These are phyloP conservation scores for Strombidium stylifer DNA, from an alignment of 73 alveolate genomes.

Conservation along the genomic window DNA sequence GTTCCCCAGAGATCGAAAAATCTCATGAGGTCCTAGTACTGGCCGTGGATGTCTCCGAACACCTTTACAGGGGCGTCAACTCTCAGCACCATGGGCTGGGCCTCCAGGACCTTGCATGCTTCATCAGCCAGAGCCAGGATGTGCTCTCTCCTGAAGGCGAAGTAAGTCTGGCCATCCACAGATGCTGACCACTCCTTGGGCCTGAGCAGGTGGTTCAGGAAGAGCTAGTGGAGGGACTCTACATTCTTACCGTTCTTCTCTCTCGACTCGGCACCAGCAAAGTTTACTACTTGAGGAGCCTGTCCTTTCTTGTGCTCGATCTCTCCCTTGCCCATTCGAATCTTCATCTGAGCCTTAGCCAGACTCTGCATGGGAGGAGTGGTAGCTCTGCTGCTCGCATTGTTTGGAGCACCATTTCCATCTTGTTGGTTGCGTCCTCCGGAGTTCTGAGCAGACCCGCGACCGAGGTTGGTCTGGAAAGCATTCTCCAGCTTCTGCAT, in stretches of 20 bases:
- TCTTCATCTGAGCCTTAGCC: constrained; percentile 1
- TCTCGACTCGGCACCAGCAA: background rate
- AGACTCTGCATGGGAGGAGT: constrained; percentile 38
- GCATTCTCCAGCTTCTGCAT: constrained; percentile 36
- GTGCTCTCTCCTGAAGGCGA: constrained; percentile 74
- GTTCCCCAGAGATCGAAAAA: constrained; percentile 93
- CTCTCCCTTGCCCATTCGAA: background rate
- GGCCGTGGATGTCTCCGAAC: constrained; percentile 98
- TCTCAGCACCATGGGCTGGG: constrained; percentile 88
- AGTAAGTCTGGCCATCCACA: constrained; percentile 37
- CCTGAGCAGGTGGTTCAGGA: constrained; percentile 74
- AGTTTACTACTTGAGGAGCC: background rate
- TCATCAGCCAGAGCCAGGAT: constrained; percentile 81
- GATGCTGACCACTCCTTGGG: constrained; percentile 80
- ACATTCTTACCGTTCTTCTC: constrained; percentile 7
- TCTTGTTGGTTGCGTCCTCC: background rate
- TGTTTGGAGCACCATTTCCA: background rate
- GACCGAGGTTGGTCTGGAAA: no score
- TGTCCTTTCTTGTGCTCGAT: background rate
- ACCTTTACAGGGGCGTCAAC: constrained; percentile 94
- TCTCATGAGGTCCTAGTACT: constrained; percentile 97
- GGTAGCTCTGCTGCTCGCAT: constrained; percentile 1
- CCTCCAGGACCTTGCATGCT: constrained; percentile 70
- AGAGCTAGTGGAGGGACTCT: constrained; percentile 59
- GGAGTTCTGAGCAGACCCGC: constrained; percentile 2